Percentiles rank a stretch among this genome's conserved stretches.
Evolutionary conservation across 805 yeast genomes (phyloP).

Genomic region (Millerozyma acaciae): DNA sequence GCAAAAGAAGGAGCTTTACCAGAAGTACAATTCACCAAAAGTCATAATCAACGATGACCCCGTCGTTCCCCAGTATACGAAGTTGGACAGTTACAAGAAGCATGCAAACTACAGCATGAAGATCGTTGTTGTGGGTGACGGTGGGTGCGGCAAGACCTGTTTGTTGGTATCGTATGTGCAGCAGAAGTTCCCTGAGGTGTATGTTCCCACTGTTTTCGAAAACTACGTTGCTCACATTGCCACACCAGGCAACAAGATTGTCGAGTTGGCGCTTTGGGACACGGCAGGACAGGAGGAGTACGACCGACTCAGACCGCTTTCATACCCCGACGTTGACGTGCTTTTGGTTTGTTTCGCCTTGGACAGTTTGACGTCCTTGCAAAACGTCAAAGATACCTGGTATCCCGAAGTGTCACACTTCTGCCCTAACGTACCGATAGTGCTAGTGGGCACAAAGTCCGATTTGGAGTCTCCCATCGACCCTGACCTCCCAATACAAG

Average conservation of each 20-base stretch:
- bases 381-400: conserved; percentile 79
- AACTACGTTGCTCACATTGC: conserved; percentile 67
- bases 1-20: conserved; percentile 21
- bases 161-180: conserved; percentile 63
- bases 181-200: conserved; percentile 64
- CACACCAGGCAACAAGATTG: conserved; percentile 69
- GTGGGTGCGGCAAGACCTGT: conserved; percentile 89
- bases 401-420: conserved; percentile 80
- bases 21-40: conserved; percentile 19
- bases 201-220: conserved; percentile 82
- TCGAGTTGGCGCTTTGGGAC: conserved; percentile 80
- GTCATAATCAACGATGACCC: conserved; percentile 36
- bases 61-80: conserved; percentile 29
- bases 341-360: conserved; percentile 73
- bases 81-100: conserved; percentile 22
- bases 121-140: conserved; percentile 83
- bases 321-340: conserved; percentile 76
- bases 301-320: conserved; percentile 71
- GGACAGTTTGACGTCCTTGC: conserved; percentile 57
- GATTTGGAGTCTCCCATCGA: conserved; percentile 48
- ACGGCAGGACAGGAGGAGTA: conserved; percentile 90
- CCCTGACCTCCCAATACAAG: conserved; percentile 45
- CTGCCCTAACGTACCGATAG: conserved; percentile 74
- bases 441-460: conserved; percentile 78
- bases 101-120: conserved; percentile 36